phyloP scores from a whole-genome alignment of 192 early-diverging fungal genomes.

The Dispira simplex region DNA sequence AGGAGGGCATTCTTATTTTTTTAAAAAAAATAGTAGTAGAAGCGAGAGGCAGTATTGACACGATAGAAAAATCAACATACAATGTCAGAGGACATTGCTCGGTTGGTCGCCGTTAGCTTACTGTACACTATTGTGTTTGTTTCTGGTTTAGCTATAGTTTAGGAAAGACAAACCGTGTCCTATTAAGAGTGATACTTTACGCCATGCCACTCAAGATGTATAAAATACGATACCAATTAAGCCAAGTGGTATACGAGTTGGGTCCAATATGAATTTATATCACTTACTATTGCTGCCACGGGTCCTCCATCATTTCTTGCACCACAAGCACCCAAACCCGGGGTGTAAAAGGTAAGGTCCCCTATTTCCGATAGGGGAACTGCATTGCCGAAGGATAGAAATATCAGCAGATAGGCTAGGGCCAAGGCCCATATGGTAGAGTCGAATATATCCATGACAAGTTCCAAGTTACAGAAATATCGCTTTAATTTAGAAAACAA shows the following conservation, averaged over 20 bases:
- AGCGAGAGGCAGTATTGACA: not conserved
- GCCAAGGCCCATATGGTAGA: too few relatives aligned
- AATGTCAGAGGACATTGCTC: not conserved
- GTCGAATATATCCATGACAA: too few relatives aligned
- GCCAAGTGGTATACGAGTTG: too few relatives aligned
- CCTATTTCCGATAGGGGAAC: not conserved
- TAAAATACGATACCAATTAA: not conserved
- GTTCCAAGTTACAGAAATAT: too few relatives aligned
- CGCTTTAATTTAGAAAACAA: too few relatives aligned
- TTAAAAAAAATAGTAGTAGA: not conserved
- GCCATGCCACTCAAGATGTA: not conserved
- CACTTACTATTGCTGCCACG: conserved; percentile 3
- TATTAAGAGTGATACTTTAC: not conserved
- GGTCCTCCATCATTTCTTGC: not conserved
- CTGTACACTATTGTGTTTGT: not conserved
- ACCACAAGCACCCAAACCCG: conserved; percentile 4
- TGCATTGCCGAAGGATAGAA: too few relatives aligned
- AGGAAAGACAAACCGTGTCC: not conserved
- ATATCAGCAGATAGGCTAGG: too few relatives aligned
- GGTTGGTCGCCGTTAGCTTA: not conserved
- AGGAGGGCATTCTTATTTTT: not conserved
- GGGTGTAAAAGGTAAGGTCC: not conserved
- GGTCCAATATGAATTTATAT: too few relatives aligned
- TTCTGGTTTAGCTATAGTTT: not conserved
- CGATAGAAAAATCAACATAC: not conserved